phyloP scores from a whole-genome alignment of 345 rosid species.

The Citrus mangshanensis region DNA sequence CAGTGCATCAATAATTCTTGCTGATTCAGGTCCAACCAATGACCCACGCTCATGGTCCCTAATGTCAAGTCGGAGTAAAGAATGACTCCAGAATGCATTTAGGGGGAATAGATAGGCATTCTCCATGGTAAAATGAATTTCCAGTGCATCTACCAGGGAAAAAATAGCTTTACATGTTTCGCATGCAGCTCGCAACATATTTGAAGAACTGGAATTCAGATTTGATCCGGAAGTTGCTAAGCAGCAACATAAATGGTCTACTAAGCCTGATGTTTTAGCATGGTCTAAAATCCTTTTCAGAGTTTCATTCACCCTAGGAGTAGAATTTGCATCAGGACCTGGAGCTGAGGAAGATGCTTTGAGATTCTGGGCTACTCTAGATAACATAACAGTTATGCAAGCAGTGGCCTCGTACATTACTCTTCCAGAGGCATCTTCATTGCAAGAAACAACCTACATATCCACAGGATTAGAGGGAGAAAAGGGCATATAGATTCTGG shows the following conservation, averaged over 20 bases:
- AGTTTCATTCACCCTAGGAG: slow-evolving; percentile 38
- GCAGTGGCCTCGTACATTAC: slow-evolving; percentile 65
- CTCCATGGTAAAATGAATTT: slow-evolving; percentile 46
- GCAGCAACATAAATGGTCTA: slow-evolving; percentile 76
- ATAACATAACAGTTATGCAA: slow-evolving; percentile 58
- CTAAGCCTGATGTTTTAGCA: slow-evolving; percentile 73
- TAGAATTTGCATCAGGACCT: slow-evolving; percentile 43
- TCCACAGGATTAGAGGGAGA: slow-evolving; percentile 16
- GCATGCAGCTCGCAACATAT: slow-evolving; percentile 68
- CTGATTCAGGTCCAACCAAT: slow-evolving; percentile 51
- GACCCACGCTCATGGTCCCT: slow-evolving; percentile 58
- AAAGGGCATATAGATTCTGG: background rate
- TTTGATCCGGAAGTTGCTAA: slow-evolving; percentile 80
- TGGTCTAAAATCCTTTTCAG: slow-evolving; percentile 64
- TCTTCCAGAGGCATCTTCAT: slow-evolving; percentile 65
- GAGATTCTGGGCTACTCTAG: slow-evolving; percentile 57
- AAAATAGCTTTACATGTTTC: slow-evolving; percentile 85
- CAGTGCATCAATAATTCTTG: slow-evolving; percentile 61
- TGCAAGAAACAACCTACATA: slow-evolving; percentile 59
- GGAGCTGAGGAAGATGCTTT: slow-evolving; percentile 36
- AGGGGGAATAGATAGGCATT: slow-evolving; percentile 58
- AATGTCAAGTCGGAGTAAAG: slow-evolving; percentile 55
- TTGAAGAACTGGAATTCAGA: slow-evolving; percentile 73
- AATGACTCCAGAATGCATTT: slow-evolving; percentile 51
- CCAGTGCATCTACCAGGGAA: slow-evolving; percentile 68